A percentile compares a stretch with the other conserved stretches of the same genome.
Conservation (phyloP, 768 basidiomycete species). For the Boletus pseudopeckii region DNA sequence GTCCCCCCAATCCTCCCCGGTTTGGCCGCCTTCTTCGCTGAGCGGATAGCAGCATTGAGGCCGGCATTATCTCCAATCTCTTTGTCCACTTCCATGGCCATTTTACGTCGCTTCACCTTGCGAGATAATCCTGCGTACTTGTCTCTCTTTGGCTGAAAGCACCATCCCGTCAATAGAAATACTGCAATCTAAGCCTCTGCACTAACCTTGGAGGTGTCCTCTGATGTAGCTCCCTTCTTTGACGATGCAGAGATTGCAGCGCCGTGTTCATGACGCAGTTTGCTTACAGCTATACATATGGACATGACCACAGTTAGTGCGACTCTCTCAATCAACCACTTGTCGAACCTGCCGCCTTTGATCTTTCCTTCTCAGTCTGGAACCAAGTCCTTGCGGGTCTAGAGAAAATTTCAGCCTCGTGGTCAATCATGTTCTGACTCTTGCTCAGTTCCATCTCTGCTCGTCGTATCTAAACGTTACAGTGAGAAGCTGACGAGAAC, state of each 20-base stretch:
- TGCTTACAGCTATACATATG: slow-evolving; percentile 60
- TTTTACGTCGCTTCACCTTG: slow-evolving; percentile 80
- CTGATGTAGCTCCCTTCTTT: slow-evolving; percentile 34
- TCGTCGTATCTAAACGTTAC: slow-evolving; percentile 57
- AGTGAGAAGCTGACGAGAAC: slow-evolving; percentile 8
- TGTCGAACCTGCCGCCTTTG: slow-evolving; percentile 65
- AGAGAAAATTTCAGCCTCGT: slow-evolving; percentile 87
- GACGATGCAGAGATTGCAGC: slow-evolving; percentile 37
- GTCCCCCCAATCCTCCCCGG: slow-evolving; percentile 72
- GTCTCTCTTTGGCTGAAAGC: slow-evolving; percentile 65
- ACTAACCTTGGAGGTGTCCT: slow-evolving; percentile 42
- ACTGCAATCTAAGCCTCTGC: not conserved
- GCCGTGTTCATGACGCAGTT: slow-evolving; percentile 65
- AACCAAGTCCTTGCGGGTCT: slow-evolving; percentile 99
- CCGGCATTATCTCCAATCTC: slow-evolving; percentile 51
- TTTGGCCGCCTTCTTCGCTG: slow-evolving; percentile 75
- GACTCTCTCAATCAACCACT: not conserved
- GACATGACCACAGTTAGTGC: slow-evolving; percentile 1
- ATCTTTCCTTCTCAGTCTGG: slow-evolving; percentile 83
- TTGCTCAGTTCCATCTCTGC: slow-evolving; percentile 97
- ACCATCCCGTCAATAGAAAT: slow-evolving; percentile 4
- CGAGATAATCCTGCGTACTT: slow-evolving; percentile 83
- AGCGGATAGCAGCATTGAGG: slow-evolving; percentile 74
- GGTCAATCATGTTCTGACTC: slow-evolving; percentile 93
- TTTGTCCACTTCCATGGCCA: slow-evolving; percentile 78